phyloP scores from a whole-genome alignment of 768 basidiomycete genomes.

The Boletus rufocinnamomeus region DNA sequence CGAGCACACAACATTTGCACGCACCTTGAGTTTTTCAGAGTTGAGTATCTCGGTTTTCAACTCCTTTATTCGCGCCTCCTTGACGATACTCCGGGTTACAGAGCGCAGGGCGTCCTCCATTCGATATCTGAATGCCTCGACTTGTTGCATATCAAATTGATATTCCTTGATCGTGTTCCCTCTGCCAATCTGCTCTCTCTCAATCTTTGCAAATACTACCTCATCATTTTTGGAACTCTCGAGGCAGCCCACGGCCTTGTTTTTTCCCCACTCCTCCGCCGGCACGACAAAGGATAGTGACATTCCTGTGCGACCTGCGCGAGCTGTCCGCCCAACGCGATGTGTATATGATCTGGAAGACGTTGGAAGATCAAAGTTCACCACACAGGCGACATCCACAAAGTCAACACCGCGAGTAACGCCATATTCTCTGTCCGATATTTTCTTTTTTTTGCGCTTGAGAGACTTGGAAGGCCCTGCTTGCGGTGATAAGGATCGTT shows the following conservation, averaged over 20 bases:
- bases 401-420: slow-evolving; percentile 97
- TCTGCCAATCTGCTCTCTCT: slow-evolving; percentile 65
- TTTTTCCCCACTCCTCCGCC: slow-evolving; percentile 64
- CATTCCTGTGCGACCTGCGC: slow-evolving; percentile 92
- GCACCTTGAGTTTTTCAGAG: slow-evolving; percentile 93
- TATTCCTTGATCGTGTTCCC: slow-evolving; percentile 77
- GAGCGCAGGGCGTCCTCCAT: slow-evolving; percentile 95
- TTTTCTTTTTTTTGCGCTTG: slow-evolving; percentile 55
- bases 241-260: slow-evolving; percentile 70
- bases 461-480: slow-evolving; percentile 41
- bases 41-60: slow-evolving; percentile 91
- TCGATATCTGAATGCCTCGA: slow-evolving; percentile 95
- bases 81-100: slow-evolving; percentile 82
- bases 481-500: slow-evolving; percentile 48
- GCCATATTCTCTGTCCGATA: slow-evolving; percentile 78
- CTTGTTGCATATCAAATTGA: slow-evolving; percentile 92
- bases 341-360: slow-evolving; percentile 90
- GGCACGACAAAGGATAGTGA: slow-evolving; percentile 88
- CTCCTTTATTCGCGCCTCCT: slow-evolving; percentile 93
- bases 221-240: slow-evolving; percentile 77
- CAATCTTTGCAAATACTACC: slow-evolving; percentile 61
- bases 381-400: slow-evolving; percentile 92
- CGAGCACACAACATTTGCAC: slow-evolving; percentile 16
- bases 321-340: slow-evolving; percentile 93
- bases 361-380: slow-evolving; percentile 97